Conservation (phyloP, 805 yeast species). For the Candida maltosa region DNA sequence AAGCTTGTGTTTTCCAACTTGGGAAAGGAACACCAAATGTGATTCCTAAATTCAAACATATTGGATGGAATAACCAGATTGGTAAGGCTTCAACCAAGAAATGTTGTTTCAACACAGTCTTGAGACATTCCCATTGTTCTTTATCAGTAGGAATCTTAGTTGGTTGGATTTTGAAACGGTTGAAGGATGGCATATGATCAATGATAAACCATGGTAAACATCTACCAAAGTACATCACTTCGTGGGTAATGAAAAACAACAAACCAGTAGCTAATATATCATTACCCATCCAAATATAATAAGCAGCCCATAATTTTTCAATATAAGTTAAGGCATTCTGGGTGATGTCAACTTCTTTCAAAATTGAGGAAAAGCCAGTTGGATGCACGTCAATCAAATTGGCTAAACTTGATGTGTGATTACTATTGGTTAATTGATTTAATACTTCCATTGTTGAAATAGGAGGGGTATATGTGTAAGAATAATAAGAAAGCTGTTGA, state of each 20-base stretch:
- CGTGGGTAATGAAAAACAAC: constrained; percentile 79
- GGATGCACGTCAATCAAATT: constrained; percentile 12
- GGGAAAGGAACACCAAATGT: constrained; percentile 86
- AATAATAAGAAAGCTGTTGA: no score
- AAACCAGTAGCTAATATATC: constrained; percentile 92
- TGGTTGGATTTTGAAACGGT: constrained; percentile 85
- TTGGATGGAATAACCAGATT: constrained; percentile 95
- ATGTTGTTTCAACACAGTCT: constrained; percentile 80
- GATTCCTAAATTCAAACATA: constrained; percentile 80
- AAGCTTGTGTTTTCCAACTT: constrained; percentile 47
- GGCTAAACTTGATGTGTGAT: no score
- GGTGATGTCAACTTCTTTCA: no score
- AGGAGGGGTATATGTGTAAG: no score
- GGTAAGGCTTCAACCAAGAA: constrained; percentile 93
- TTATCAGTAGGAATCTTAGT: constrained; percentile 71
- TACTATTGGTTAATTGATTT: no score
- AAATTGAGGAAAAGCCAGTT: no score
- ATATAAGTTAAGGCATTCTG: no score
- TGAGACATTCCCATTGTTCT: constrained; percentile 93
- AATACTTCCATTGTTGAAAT: no score
- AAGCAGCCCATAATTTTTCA: constrained; percentile 85
- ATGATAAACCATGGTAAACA: constrained; percentile 90
- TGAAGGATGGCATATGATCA: constrained; percentile 82
- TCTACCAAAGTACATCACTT: constrained; percentile 85
- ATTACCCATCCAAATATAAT: constrained; percentile 80